Evolutionary conservation across 2,329 filamentous ascomycete species (phyloP), one percentile per base, ranked within the genome.

Genomic region (Lachnellula cervina): DNA sequence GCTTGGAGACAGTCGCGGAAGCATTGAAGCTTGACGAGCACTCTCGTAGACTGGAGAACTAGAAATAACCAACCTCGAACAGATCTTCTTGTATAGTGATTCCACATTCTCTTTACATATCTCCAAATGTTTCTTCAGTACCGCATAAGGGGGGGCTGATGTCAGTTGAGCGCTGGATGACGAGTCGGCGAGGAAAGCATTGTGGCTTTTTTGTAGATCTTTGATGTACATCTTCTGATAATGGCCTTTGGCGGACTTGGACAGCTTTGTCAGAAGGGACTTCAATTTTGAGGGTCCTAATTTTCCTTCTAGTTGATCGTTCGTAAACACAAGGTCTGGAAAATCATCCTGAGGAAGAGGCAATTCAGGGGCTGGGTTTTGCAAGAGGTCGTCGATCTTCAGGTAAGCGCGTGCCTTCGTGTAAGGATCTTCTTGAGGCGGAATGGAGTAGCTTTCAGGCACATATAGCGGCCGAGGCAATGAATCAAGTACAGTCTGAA

Each of bases 31-130:
- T 51, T 46, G 40, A 62, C 0, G 76, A 73, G 16, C 73, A 70
- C 51, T 81, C 76, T 56, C 38, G 32, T 48, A 52, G 28, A 35
- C 28, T 2, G 32, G 40, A 16, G 0, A 76, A 47, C 2, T 68
- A 37, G 40, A 47, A n/a, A 54, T 46, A 32, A 54, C 25, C n/a
- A 57, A 51, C 19, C 25, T 49, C 34, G 51, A 44, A 21, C 43
- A 50, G 7, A 58, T 55, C 11, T 34, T 58, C 43, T 52, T 54
- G 25, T 52, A 55, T 14, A 58, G 40, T 8, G 42, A 43, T 2
- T 50, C 55, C 3, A 46, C 56, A 25, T 45, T 40, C 16, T 51
- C 49, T 7, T 16, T 48, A 17, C 48, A 51, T 49, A 48, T 34
- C 21, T 51, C 43, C 13, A 59, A n/a, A 40, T 53, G 52, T 1